Conservation (phyloP, 2,329 filamentous ascomycete genomes). For the Aureobasidium vineae region DNA sequence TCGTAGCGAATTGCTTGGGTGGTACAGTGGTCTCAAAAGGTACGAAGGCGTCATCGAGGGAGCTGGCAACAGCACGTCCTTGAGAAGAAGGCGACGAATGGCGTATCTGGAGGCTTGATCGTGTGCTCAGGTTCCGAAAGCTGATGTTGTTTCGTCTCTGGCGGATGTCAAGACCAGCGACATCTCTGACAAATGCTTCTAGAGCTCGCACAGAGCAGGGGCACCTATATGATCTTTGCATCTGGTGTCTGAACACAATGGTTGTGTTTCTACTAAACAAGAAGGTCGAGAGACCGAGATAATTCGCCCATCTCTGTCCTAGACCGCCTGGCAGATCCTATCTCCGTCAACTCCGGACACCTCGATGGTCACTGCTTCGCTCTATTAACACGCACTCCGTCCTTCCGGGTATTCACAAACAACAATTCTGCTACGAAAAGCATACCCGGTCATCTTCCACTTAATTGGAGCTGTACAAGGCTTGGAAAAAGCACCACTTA, state of each 20-base stretch:
- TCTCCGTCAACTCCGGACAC: not conserved
- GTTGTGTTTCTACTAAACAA: not conserved
- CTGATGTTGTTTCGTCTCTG: constrained; percentile 7
- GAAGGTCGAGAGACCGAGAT: not conserved
- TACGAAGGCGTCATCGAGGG: constrained; percentile 27
- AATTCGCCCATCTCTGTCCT: not conserved
- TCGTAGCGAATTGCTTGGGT: too few relatives aligned
- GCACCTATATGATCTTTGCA: constrained; percentile 27
- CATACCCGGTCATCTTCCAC: not conserved
- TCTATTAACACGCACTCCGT: not conserved
- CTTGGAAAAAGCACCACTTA: not conserved
- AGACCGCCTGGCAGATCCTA: constrained; percentile 17
- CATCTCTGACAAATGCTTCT: constrained; percentile 31
- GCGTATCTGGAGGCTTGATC: constrained; percentile 15
- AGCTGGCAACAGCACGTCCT: constrained; percentile 1
- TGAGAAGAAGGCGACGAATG: not conserved
- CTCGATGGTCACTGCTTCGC: not conserved
- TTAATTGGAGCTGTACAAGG: not conserved
- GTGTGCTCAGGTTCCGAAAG: constrained; percentile 26
- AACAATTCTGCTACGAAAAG: too few relatives aligned
- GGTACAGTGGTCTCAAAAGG: constrained; percentile 26
- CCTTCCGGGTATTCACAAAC: not conserved
- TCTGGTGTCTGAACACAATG: not conserved
- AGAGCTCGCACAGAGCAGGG: constrained; percentile 32
- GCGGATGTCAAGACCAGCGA: constrained; percentile 31